Evolutionary conservation across 2,329 filamentous ascomycete species (phyloP).

Genomic region (Fusarium musae): DNA sequence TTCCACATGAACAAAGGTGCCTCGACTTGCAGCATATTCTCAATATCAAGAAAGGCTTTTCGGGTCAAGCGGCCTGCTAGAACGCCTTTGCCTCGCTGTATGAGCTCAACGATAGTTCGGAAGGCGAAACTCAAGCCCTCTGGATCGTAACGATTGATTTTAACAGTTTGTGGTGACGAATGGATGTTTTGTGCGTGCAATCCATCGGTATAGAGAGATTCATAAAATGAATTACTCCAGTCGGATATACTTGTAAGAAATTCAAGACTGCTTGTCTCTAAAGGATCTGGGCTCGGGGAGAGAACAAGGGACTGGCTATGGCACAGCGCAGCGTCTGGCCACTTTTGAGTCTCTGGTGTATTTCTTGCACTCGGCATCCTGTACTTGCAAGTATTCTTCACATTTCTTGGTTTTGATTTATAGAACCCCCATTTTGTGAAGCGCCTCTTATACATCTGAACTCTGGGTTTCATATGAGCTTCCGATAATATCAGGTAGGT

Average conservation of each 20-base stretch:
- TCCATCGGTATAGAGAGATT: neutral
- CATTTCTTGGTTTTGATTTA: slow-evolving; percentile 10
- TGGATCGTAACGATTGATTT: slow-evolving; percentile 8
- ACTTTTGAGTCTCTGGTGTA: neutral
- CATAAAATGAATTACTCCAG: slow-evolving; percentile 14
- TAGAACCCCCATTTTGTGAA: slow-evolving; percentile 28
- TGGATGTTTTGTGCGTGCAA: no score
- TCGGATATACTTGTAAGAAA: slow-evolving; percentile 14
- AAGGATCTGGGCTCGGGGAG: neutral
- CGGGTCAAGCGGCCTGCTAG: slow-evolving; percentile 18
- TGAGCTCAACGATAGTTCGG: slow-evolving; percentile 6
- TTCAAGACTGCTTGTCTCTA: neutral
- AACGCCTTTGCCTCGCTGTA: neutral
- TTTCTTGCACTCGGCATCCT: accelerated
- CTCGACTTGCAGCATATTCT: slow-evolving; percentile 9
- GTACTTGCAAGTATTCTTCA: accelerated
- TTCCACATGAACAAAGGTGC: slow-evolving; percentile 30
- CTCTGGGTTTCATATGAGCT: neutral
- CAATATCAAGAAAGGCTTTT: slow-evolving; percentile 13
- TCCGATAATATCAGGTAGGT: no score
- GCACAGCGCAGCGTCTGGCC: no score
- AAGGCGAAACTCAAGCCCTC: slow-evolving; percentile 21
- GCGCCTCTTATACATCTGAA: slow-evolving; percentile 27
- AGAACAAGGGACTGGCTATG: neutral
- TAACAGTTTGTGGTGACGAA: neutral